Base-by-base conservation (phyloP, 768 basidiomycete genomes). In the Russula sp. region DNA sequence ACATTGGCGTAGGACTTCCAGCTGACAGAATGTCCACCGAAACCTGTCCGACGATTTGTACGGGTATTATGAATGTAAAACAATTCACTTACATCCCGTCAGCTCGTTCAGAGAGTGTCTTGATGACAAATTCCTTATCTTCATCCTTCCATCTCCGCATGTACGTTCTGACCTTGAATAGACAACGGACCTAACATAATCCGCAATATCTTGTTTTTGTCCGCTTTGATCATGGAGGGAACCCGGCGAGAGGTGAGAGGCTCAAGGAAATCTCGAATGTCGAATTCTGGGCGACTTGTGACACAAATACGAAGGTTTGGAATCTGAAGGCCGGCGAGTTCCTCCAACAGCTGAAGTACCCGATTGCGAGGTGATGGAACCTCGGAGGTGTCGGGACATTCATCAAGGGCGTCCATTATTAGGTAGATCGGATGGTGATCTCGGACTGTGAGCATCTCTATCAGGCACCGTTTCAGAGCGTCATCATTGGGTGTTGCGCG, bases 201-300 rank as follows among this genome's bases (percentile, higher is more conserved):
- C 20, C 1, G 11, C 34, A 3, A 62, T 49, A 4, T 55, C 61
- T 24, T 49, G 8, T 10, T n/a, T 56, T 40, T 62, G 61, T 20
- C 61, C 54, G 6, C 22, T 20, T 28, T 62, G 16, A 18, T 62
- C 54, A 5, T 62, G 44, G 0, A 62, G 26, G 10, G 46, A 49
- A 62, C 2, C 2, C 13, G 32, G 22, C 3, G 28, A 16, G 24
- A 38, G 1, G 44, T 20, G 5, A 62, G 36, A 26, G 53, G 61
- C 18, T 38, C 26, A 2, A 62, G 32, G n/a, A 16, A 46, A 20
- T 24, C 10, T 38, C 26, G 53, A 1, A 62, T 49, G 55, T 62
- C 61, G 18, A 38, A 10, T 40, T 57, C 55, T 4, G 56, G 50
- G 16, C 63, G 57, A 24, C 57, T 59, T 2, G 50, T 46, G 11